Evolutionary conservation across 2,329 filamentous ascomycete genomes (phyloP).

Genomic region (Rhynchosporium graminicola): DNA sequence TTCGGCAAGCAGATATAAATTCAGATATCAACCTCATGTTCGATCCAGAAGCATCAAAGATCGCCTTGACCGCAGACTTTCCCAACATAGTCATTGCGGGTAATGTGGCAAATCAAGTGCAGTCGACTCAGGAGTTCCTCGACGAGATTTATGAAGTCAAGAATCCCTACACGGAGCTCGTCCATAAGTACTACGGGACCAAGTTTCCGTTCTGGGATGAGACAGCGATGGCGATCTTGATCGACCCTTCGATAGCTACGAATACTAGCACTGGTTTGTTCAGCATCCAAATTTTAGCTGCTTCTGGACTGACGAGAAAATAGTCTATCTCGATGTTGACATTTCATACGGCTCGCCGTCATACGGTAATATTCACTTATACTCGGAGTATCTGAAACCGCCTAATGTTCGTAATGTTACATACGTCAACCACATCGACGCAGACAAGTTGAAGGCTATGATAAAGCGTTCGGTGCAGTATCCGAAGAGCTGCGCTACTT

Average conservation of each 20-base stretch:
- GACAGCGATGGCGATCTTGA: neutral
- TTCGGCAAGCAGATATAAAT: too few relatives aligned
- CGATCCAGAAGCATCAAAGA: too few relatives aligned
- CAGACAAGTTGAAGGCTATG: constrained; percentile 40
- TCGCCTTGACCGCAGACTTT: too few relatives aligned
- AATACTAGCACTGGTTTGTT: neutral
- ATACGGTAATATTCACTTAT: constrained; percentile 41
- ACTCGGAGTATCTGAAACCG: constrained; percentile 45
- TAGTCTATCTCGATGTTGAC: too few relatives aligned
- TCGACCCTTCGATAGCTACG: neutral
- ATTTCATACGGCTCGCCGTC: too few relatives aligned
- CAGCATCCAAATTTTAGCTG: too few relatives aligned
- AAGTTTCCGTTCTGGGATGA: neutral
- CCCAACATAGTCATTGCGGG: neutral
- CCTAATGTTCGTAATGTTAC: constrained; percentile 43
- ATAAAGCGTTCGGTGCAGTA: constrained; percentile 43
- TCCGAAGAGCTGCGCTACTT: constrained; percentile 17
- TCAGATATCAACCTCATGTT: too few relatives aligned
- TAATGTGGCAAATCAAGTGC: constrained; percentile 3
- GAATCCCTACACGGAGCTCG: constrained; percentile 2
- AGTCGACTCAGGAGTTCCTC: neutral
- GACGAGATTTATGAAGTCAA: constrained; percentile 10
- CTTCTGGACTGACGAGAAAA: too few relatives aligned
- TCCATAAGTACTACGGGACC: neutral
- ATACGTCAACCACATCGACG: constrained; percentile 45